A percentile compares a stretch with the other conserved stretches of the same genome.
Evolutionary conservation across 306 rosid genomes (phyloP).

Genomic region (Inga oerstediana): DNA sequence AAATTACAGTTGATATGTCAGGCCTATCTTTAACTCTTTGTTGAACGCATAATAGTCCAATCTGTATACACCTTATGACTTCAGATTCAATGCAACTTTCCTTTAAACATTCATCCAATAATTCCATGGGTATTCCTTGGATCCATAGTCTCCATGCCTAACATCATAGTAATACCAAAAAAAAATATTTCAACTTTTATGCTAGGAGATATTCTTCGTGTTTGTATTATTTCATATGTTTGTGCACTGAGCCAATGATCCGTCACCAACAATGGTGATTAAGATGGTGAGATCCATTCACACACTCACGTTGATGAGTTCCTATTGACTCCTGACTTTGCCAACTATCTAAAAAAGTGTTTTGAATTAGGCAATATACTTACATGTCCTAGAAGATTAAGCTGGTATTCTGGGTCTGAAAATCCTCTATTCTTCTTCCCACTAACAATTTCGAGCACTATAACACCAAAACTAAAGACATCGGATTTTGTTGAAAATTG

Average conservation of each 20-base stretch:
- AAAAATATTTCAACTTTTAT: background rate
- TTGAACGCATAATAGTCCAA: constrained; percentile 37
- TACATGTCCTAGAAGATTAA: constrained; percentile 59
- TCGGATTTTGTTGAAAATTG: constrained; percentile 47
- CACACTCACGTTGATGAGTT: background rate
- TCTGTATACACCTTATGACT: constrained; percentile 23
- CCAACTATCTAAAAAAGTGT: background rate
- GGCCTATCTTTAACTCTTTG: constrained; percentile 33
- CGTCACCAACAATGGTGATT: background rate
- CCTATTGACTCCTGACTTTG: background rate
- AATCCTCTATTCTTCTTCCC: constrained; percentile 52
- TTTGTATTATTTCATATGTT: background rate
- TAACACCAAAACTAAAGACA: constrained; percentile 54
- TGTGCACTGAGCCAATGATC: background rate
- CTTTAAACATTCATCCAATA: background rate
- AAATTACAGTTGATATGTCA: constrained; percentile 32
- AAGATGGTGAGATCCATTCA: background rate
- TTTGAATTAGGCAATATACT: background rate
- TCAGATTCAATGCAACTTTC: background rate
- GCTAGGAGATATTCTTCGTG: background rate
- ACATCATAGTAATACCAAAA: background rate
- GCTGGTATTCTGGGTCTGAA: constrained; percentile 34
- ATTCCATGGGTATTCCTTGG: background rate
- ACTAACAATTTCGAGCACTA: constrained; percentile 51
- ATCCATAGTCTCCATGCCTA: background rate